Conservation (phyloP, 2,329 filamentous ascomycete genomes). For the Arthrobotrys pseudoclavata region DNA sequence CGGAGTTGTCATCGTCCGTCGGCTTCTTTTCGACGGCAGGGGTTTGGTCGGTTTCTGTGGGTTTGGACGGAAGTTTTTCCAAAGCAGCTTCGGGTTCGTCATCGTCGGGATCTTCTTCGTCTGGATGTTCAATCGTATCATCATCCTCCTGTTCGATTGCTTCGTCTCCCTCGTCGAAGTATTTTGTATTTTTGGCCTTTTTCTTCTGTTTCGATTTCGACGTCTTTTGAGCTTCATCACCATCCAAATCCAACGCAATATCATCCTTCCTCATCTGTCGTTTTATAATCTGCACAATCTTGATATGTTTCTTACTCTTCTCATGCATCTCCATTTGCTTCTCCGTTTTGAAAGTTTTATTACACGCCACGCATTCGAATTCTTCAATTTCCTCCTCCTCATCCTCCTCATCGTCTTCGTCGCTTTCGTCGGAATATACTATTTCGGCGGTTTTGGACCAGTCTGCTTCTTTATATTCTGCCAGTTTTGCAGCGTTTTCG, state of each 20-base stretch:
- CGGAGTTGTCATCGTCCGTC: constrained; percentile 57
- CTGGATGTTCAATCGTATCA: constrained; percentile 46
- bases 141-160: constrained; percentile 62
- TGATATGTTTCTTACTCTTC: constrained; percentile 95
- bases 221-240: constrained; percentile 27
- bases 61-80: constrained; percentile 23
- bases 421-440: constrained; percentile 61
- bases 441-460: constrained; percentile 68
- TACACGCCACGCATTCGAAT: constrained; percentile 82
- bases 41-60: not conserved
- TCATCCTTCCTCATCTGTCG: constrained; percentile 88
- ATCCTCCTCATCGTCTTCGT: constrained; percentile 69
- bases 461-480: constrained; percentile 62
- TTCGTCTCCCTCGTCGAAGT: constrained; percentile 55
- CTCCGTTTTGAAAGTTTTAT: constrained; percentile 87
- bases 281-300: constrained; percentile 83
- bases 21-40: not conserved
- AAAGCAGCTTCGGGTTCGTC: constrained; percentile 35
- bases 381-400: constrained; percentile 70
- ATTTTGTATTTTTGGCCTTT: constrained; percentile 51
- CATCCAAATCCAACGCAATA: constrained; percentile 71
- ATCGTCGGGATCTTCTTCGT: constrained; percentile 64
- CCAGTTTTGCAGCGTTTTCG: constrained; percentile 78
- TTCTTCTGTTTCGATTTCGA: constrained; percentile 48
- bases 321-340: constrained; percentile 93